Evolutionary conservation across 306 rosid genomes (phyloP), one percentile per base, ranked within the genome.

Genomic region (Quercus ilex): DNA sequence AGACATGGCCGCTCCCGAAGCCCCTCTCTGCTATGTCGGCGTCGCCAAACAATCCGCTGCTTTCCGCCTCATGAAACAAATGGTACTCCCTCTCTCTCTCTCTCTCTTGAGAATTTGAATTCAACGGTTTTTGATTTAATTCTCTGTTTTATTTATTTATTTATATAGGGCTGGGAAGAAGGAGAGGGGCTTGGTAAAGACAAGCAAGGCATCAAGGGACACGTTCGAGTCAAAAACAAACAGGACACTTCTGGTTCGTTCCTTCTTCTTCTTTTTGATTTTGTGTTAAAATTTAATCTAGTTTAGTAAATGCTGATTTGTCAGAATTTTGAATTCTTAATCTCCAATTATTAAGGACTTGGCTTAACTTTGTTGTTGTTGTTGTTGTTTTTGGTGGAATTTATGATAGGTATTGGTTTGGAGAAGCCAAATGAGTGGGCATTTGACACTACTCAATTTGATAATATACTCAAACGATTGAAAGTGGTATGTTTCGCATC

Each of bases 101-200:
- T 60, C 77, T 17, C 1, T 31, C 1, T 51, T 75, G 43, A 21
- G 57, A 72, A 8, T 15, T 53, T 46, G 19, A 53, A 62, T 72
- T 18, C 23, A 31, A 31, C 46, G 46, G 1, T 35, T 53, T 74
- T n/a, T 17, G 6, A 19, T 33, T 35, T 76, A 1, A 46, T 1
- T 8, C n/a, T 28, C 3, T 17, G 46, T 8, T 4, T 33, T 33
- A 4, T 33, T 38, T 7, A 38, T 70, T 21, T 58, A 25, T 18
- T 26, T 26, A 5, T 31, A 0, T n/a, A 92, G 99, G 99, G 99
- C 1, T 93, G 99, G 99, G 97, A 96, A 89, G 99, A 96, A 96
- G 99, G 99, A 1, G 97, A 96, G 80, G 99, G 98, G 19, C 97
- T 93, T 20, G 99, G 98, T 11, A 93, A 93, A 81, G 98, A 96